A percentile compares a stretch with the other conserved stretches of the same genome.
These are phyloP conservation scores for Nectriaceae sp. DNA, from an alignment of 2,329 filamentous ascomycete genomes.

Conservation along the genomic window DNA sequence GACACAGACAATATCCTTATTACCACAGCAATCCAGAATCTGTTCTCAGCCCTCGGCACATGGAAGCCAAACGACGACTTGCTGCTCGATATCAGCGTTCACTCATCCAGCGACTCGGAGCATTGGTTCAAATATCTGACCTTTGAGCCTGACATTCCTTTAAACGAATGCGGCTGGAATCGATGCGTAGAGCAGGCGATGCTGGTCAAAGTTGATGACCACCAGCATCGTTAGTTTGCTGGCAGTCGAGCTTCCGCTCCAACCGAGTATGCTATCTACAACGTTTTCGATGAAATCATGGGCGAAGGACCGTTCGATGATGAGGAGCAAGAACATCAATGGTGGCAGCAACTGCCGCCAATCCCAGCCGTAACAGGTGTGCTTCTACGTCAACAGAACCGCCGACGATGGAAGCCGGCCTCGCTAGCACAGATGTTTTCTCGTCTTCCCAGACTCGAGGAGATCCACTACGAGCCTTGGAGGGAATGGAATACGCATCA, in stretches of 20 bases:
- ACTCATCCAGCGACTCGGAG: slow-evolving; percentile 38
- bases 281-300: slow-evolving; percentile 33
- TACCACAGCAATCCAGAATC: slow-evolving; percentile 28
- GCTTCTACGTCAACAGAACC: slow-evolving; percentile 40
- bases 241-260: slow-evolving; percentile 23
- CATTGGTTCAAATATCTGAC: slow-evolving; percentile 39
- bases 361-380: slow-evolving; percentile 35
- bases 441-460: slow-evolving; percentile 35
- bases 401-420: slow-evolving; percentile 33
- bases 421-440: slow-evolving; percentile 34
- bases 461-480: slow-evolving; percentile 43
- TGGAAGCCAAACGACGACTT: slow-evolving; percentile 36
- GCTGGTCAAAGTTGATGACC: slow-evolving; percentile 25
- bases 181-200: slow-evolving; percentile 15
- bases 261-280: slow-evolving; percentile 11
- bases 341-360: slow-evolving; percentile 36
- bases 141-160: slow-evolving; percentile 20
- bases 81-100: slow-evolving; percentile 39
- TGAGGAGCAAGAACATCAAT: slow-evolving; percentile 28
- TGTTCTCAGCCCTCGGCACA: slow-evolving; percentile 33
- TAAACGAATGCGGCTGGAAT: slow-evolving; percentile 12
- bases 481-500: slow-evolving; percentile 29
- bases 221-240: slow-evolving; percentile 31
- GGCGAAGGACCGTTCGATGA: slow-evolving; percentile 28
- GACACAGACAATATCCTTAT: slow-evolving; percentile 28